Evolutionary conservation across 345 rosid genomes (phyloP), one percentile per base, ranked within the genome.

Genomic region (Citrus mangshanensis): DNA sequence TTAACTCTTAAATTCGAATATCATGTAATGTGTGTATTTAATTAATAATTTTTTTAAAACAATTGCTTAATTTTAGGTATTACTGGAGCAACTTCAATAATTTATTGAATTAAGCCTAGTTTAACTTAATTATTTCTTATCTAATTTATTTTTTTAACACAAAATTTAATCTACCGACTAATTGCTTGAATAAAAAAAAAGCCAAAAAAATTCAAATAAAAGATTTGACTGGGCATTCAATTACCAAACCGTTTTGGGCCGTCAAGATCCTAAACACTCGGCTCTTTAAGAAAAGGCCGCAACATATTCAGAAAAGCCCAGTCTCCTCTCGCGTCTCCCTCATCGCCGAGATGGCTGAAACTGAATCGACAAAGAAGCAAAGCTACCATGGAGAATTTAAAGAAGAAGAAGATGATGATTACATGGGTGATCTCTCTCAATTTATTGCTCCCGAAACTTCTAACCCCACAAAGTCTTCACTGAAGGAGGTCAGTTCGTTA

Each of bases 371-470:
- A 30, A 38, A 38, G 30, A 21, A 72, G 19, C 40, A 54, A 32
- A 73, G 55, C 40, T 73, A 38, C 21, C 75, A 79, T 12, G 86
- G 84, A 69, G 72, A 49, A 54, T 87, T 74, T 8, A 89, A 81
- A 42, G 90, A 87, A 69, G 76, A 78, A 28, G 91, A 81, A 27
- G 90, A 88, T 0, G 97, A 90, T 51, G 99, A 93, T 82, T 95
- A 93, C 92, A 94, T 94, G 98, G 98, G 94, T 28, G 97, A 96
- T 82, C 88, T 96, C 25, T 89, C 97, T 73, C 88, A 80, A 19
- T 94, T 94, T 72, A 80, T 96, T 74, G 91, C 94, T 62, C 84
- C 87, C 0, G 93, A 90, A 56, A 81, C 81, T 25, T 73, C 87
- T 0, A 83, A 70, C 4, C 73, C 89, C 25, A 67, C 94, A 19